These are phyloP conservation scores for Blastosporella zonata DNA, from an alignment of 1,284 basidiomycete genomes.

Conservation along the genomic window DNA sequence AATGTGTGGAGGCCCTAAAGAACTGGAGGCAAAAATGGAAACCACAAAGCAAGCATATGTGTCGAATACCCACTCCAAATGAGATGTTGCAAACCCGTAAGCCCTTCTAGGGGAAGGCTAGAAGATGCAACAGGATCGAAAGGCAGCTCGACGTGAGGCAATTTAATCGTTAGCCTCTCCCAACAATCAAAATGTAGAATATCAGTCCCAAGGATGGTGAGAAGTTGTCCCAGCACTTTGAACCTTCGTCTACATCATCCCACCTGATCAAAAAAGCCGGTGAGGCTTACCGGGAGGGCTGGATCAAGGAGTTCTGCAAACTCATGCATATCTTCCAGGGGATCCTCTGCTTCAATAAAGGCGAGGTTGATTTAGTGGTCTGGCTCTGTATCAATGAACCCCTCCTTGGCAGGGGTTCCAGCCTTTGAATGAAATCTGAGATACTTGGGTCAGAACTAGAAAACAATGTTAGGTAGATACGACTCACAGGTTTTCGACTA, in stretches of 20 bases:
- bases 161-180: background rate
- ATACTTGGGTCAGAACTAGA: too few species aligned
- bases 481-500: too few species aligned
- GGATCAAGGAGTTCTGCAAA: too few species aligned
- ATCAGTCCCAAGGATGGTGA: background rate
- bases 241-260: background rate
- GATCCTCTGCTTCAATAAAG: too few species aligned
- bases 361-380: too few species aligned
- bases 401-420: too few species aligned
- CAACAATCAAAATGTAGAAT: background rate
- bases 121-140: background rate
- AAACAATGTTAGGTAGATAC: too few species aligned
- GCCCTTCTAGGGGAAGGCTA: background rate
- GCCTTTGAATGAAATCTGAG: too few species aligned
- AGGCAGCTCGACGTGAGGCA: background rate
- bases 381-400: too few species aligned
- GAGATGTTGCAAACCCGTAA: background rate
- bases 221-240: background rate
- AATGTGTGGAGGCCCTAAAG: background rate
- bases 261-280: background rate
- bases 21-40: background rate
- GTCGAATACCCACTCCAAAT: background rate
- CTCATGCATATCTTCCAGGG: too few species aligned
- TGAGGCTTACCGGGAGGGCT: background rate
- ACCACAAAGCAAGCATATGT: conserved; percentile 1